These are phyloP conservation scores for Trametes cubensis DNA, from an alignment of 768 basidiomycete genomes.

Conservation along the genomic window DNA sequence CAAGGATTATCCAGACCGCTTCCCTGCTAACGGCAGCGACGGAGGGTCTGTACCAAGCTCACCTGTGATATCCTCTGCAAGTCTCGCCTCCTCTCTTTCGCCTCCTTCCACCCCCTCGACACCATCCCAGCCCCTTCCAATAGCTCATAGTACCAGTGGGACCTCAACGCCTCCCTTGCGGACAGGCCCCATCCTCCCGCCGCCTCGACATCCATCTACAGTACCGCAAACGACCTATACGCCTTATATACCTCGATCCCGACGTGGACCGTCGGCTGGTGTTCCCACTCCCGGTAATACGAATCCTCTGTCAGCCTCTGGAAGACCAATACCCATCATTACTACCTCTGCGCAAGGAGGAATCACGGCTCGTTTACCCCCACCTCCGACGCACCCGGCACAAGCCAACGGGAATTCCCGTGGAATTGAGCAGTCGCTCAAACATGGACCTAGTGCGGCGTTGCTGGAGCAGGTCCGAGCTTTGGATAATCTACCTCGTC, in stretches of 20 bases:
- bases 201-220: conserved; percentile 54
- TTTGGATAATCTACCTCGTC: conserved; percentile 81
- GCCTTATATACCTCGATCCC: conserved; percentile 75
- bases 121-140: conserved; percentile 31
- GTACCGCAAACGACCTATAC: conserved; percentile 75
- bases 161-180: conserved; percentile 43
- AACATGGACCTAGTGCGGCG: conserved; percentile 68
- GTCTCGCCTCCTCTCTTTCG: conserved; percentile 31
- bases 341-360: conserved; percentile 56
- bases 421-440: conserved; percentile 21
- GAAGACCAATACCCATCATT: conserved; percentile 68
- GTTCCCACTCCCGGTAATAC: conserved; percentile 30
- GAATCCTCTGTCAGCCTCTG: conserved; percentile 43
- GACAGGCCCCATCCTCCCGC: conserved; percentile 47
- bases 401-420: conserved; percentile 22
- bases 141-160: conserved; percentile 31
- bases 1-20: conserved; percentile 88
- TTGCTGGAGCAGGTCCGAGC: conserved; percentile 87
- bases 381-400: conserved; percentile 25
- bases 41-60: conserved; percentile 22
- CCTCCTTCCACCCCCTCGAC: conserved; percentile 39
- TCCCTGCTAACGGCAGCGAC: conserved; percentile 38
- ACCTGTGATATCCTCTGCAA: conserved; percentile 30
- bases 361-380: conserved; percentile 49
- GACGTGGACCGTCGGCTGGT: conserved; percentile 43